These are phyloP conservation scores for Didymosphaeria variabile DNA, from an alignment of 2,329 filamentous ascomycete species.

Conservation along the genomic window DNA sequence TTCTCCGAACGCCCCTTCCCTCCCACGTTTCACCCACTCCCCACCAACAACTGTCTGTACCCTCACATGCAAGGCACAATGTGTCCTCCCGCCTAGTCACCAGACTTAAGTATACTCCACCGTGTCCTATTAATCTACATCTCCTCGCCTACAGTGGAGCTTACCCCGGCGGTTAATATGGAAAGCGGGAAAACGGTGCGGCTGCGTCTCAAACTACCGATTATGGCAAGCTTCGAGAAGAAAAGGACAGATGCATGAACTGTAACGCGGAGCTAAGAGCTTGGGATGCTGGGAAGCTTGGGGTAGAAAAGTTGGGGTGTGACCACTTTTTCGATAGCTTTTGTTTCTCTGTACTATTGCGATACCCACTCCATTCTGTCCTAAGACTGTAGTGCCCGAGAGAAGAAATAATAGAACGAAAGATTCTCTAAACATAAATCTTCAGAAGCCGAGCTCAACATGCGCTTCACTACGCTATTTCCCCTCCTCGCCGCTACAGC, in stretches of 20 bases:
- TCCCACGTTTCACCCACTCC: background rate
- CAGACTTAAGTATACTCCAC: slow-evolving; percentile 12
- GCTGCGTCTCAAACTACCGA: slow-evolving; percentile 15
- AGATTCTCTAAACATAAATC: too few species aligned
- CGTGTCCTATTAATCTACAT: slow-evolving; percentile 37
- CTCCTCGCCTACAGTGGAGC: slow-evolving; percentile 11
- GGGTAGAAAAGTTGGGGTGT: background rate
- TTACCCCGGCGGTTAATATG: slow-evolving; percentile 32
- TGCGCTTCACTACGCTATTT: slow-evolving; percentile 36
- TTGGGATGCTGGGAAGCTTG: slow-evolving; percentile 2
- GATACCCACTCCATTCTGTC: background rate
- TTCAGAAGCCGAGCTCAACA: slow-evolving; percentile 16
- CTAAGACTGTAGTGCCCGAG: background rate
- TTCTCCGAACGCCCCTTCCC: too few species aligned
- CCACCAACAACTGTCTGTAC: background rate
- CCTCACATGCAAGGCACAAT: slow-evolving; percentile 16
- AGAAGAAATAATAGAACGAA: background rate
- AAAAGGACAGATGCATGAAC: slow-evolving; percentile 24
- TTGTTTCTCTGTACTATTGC: background rate
- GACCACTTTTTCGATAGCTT: background rate
- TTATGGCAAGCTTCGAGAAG: slow-evolving; percentile 23
- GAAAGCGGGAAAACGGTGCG: slow-evolving; percentile 32
- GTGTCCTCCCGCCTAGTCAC: slow-evolving; percentile 20
- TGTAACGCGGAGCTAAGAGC: background rate
- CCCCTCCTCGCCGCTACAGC: slow-evolving; percentile 31